Percentiles rank a stretch among this genome's conserved stretches.
phyloP scores from a whole-genome alignment of 2,329 filamentous ascomycete genomes.

The Leptographium wingfieldii region DNA sequence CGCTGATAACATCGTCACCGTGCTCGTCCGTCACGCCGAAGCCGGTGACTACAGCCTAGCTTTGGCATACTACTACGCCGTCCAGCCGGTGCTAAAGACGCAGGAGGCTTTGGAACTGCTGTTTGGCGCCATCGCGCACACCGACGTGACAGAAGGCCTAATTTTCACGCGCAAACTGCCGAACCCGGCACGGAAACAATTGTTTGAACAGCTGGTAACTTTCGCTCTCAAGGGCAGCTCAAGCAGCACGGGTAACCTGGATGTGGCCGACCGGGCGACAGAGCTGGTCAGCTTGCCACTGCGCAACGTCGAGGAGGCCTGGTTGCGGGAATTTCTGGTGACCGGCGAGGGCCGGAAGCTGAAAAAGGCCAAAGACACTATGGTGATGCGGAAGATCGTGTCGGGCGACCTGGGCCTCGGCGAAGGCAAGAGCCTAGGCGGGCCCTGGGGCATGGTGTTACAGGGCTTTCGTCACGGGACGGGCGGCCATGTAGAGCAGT shows the following conservation, averaged over 20 bases:
- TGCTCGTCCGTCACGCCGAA: constrained; percentile 49
- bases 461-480: constrained; percentile 38
- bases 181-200: constrained; percentile 44
- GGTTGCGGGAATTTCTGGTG: constrained; percentile 59
- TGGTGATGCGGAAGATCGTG: constrained; percentile 61
- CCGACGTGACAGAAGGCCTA: constrained; percentile 60
- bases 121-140: constrained; percentile 54
- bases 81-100: constrained; percentile 58
- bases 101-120: constrained; percentile 50
- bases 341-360: constrained; percentile 51
- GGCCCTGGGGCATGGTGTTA: constrained; percentile 35
- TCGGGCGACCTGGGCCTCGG: constrained; percentile 45
- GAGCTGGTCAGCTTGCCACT: constrained; percentile 65
- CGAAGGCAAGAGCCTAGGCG: constrained; percentile 27
- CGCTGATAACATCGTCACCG: constrained; percentile 65
- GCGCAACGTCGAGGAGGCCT: constrained; percentile 55
- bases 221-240: constrained; percentile 33
- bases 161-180: constrained; percentile 57
- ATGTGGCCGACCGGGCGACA: constrained; percentile 42
- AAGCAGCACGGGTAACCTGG: constrained; percentile 5
- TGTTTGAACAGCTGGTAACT: constrained; percentile 55
- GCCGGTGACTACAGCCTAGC: constrained; percentile 51
- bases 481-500: constrained; percentile 17
- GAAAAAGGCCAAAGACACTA: constrained; percentile 56
- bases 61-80: constrained; percentile 67